These are phyloP conservation scores for Alternaria sp. DNA, from an alignment of 2,329 filamentous ascomycete genomes.

Conservation along the genomic window DNA sequence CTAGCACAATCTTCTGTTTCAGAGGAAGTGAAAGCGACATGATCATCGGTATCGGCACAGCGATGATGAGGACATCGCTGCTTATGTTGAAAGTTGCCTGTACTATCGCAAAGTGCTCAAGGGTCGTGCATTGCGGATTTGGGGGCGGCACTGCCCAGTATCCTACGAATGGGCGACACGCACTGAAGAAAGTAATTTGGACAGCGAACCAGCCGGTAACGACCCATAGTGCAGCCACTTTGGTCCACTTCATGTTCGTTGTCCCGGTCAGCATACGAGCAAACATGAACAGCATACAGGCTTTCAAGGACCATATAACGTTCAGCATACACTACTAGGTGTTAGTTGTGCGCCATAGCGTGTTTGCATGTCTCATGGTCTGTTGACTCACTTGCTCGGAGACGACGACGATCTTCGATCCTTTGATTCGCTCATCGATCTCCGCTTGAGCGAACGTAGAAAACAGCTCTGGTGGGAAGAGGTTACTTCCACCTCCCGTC, in stretches of 20 bases:
- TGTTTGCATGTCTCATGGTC: background rate
- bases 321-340: constrained; percentile 67
- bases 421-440: constrained; percentile 52
- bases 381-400: constrained; percentile 50
- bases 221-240: constrained; percentile 58
- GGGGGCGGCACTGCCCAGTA: constrained; percentile 65
- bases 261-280: constrained; percentile 60
- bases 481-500: constrained; percentile 52
- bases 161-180: constrained; percentile 61
- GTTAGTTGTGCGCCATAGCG: constrained; percentile 5
- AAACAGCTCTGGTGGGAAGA: constrained; percentile 49
- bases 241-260: constrained; percentile 52
- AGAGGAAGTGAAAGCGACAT: constrained; percentile 57
- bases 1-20: constrained; percentile 61
- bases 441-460: constrained; percentile 46
- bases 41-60: constrained; percentile 63
- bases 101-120: constrained; percentile 63
- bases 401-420: constrained; percentile 54
- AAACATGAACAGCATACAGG: constrained; percentile 65
- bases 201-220: constrained; percentile 57
- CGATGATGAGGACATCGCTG: constrained; percentile 65
- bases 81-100: constrained; percentile 66
- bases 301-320: constrained; percentile 63
- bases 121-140: constrained; percentile 63
- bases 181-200: constrained; percentile 61